Evolutionary conservation across 345 rosid genomes (phyloP).

Genomic region (Gossypium australe): DNA sequence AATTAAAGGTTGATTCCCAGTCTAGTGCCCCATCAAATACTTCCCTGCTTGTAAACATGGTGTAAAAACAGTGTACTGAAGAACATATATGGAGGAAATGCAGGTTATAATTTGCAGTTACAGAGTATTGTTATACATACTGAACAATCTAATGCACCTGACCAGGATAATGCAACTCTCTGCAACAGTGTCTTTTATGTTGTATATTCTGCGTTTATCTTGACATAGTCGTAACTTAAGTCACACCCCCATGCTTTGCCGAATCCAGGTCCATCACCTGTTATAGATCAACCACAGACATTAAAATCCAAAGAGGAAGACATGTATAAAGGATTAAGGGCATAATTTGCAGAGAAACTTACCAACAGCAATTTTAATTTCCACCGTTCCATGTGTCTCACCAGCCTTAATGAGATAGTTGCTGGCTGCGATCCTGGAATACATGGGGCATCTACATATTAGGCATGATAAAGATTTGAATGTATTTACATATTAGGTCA

Average conservation of each 20-base stretch:
- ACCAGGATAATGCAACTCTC: background rate
- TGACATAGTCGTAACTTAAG: constrained; percentile 80
- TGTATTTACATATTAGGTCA: background rate
- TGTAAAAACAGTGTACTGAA: background rate
- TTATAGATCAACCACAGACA: background rate
- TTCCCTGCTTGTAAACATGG: background rate
- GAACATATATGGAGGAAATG: background rate
- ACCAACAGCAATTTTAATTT: constrained; percentile 66
- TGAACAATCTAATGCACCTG: background rate
- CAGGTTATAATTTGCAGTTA: background rate
- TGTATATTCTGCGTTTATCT: constrained; percentile 84
- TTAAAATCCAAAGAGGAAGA: background rate
- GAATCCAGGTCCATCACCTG: constrained; percentile 59
- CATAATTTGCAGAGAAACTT: constrained; percentile 20
- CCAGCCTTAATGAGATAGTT: constrained; percentile 69
- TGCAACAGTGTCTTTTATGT: constrained; percentile 26
- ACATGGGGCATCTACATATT: background rate
- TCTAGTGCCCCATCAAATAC: background rate
- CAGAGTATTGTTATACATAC: background rate
- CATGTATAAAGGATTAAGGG: background rate
- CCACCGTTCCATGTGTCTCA: constrained; percentile 74
- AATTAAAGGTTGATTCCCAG: background rate
- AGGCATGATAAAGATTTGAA: background rate
- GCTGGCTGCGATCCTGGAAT: constrained; percentile 65
- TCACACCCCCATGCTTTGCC: constrained; percentile 92